phyloP scores from a whole-genome alignment of 1,284 basidiomycete genomes.

The Erythrobasidium hasegawianum region DNA sequence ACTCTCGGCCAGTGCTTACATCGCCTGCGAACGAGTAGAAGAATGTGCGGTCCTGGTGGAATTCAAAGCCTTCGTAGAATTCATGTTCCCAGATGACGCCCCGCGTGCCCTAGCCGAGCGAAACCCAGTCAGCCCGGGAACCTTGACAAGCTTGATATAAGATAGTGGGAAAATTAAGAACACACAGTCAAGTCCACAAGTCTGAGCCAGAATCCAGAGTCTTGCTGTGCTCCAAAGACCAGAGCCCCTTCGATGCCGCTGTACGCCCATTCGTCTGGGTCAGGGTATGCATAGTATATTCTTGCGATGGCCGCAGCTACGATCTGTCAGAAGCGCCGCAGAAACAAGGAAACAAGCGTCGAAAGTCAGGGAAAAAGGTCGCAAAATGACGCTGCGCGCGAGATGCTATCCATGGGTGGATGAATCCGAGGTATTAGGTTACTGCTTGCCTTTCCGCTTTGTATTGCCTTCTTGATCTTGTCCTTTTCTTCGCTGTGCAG shows the following conservation, averaged over 20 bases:
- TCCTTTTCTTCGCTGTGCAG: slow-evolving; percentile 69
- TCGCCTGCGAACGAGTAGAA: slow-evolving; percentile 93
- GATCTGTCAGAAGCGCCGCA: slow-evolving; percentile 56
- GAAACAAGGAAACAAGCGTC: slow-evolving; percentile 2
- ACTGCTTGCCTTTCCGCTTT: slow-evolving; percentile 28
- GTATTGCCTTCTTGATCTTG: slow-evolving; percentile 66
- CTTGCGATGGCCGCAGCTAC: slow-evolving; percentile 70
- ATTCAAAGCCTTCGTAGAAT: slow-evolving; percentile 77
- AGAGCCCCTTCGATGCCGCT: slow-evolving; percentile 78
- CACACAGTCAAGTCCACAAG: slow-evolving; percentile 68
- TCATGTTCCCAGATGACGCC: slow-evolving; percentile 94
- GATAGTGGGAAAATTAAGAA: background rate
- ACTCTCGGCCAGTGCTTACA: slow-evolving; percentile 58
- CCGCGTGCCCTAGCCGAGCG: slow-evolving; percentile 59
- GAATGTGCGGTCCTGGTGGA: slow-evolving; percentile 80
- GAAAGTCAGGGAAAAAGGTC: too few species aligned
- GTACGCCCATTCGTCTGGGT: slow-evolving; percentile 74
- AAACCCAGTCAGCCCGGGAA: too few species aligned
- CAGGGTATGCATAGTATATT: slow-evolving; percentile 75
- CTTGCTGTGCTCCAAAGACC: slow-evolving; percentile 63
- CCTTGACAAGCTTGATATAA: too few species aligned
- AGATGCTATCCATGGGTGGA: background rate
- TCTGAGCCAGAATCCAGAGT: slow-evolving; percentile 62
- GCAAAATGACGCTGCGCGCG: slow-evolving; percentile 32
- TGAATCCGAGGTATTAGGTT: too few species aligned